Evolutionary conservation across 805 yeast genomes (phyloP).

Genomic region (Yarrowia porcina): DNA sequence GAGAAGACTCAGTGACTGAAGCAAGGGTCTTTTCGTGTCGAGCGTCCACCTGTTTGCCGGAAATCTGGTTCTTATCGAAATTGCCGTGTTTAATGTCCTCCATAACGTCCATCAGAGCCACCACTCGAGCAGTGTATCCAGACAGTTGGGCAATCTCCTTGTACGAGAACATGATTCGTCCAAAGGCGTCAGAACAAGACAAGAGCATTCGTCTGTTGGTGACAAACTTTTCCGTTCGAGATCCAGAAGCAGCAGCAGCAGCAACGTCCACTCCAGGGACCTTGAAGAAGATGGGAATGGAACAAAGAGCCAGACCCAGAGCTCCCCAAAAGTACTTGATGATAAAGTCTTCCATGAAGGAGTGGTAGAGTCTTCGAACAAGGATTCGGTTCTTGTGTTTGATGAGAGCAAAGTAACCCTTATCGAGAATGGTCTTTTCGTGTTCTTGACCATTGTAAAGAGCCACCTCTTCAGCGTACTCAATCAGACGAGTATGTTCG

Average conservation of each 20-base stretch:
- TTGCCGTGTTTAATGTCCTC: constrained; percentile 46
- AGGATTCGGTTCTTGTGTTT: constrained; percentile 72
- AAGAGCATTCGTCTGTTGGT: constrained; percentile 81
- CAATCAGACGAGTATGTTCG: constrained; percentile 75
- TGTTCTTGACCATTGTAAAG: constrained; percentile 74
- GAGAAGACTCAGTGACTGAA: neutral
- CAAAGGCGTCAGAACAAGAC: constrained; percentile 84
- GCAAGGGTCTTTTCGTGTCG: constrained; percentile 28
- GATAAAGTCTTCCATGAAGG: constrained; percentile 80
- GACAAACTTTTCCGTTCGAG: constrained; percentile 71
- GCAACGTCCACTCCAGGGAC: constrained; percentile 45
- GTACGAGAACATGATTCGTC: constrained; percentile 79
- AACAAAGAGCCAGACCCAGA: constrained; percentile 80
- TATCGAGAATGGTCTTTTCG: constrained; percentile 74
- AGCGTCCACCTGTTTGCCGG: constrained; percentile 28
- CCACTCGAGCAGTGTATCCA: constrained; percentile 75
- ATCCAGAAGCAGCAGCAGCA: constrained; percentile 29
- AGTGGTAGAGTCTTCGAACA: constrained; percentile 70
- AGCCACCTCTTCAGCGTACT: constrained; percentile 83
- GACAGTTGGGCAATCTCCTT: constrained; percentile 77
- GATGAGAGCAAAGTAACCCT: constrained; percentile 75
- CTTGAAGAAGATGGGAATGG: constrained; percentile 78
- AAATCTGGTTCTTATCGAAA: constrained; percentile 35
- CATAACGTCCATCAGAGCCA: constrained; percentile 65
- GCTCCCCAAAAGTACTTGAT: constrained; percentile 97